These are phyloP conservation scores for Williopsis jadinii DNA, from an alignment of 1,139 yeast species.

Conservation along the genomic window DNA sequence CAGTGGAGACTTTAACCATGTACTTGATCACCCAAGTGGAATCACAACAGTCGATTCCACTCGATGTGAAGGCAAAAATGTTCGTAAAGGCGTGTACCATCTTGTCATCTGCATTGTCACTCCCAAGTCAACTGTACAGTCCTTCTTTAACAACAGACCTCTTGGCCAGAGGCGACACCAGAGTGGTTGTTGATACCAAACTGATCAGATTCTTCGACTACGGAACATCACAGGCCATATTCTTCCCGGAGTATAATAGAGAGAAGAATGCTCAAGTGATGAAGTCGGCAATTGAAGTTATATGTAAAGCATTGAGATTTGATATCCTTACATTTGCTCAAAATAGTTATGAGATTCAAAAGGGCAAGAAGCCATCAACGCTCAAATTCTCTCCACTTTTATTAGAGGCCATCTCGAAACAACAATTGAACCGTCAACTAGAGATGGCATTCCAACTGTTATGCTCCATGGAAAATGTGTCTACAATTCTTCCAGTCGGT, in stretches of 20 bases:
- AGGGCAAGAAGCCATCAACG: constrained; percentile 29
- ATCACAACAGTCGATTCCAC: constrained; percentile 19
- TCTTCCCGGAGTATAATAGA: constrained; percentile 26
- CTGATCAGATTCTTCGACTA: constrained; percentile 34
- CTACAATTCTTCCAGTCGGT: constrained; percentile 31
- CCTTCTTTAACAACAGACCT: constrained; percentile 31
- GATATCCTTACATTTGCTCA: constrained; percentile 54
- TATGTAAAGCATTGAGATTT: constrained; percentile 41
- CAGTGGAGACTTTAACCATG: constrained; percentile 35
- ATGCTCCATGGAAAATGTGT: constrained; percentile 36
- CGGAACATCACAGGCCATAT: constrained; percentile 24
- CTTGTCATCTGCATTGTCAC: constrained; percentile 22
- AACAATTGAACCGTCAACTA: constrained; percentile 33
- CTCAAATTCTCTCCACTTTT: constrained; percentile 37
- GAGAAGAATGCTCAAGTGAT: constrained; percentile 24
- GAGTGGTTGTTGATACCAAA: constrained; percentile 33
- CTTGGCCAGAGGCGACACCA: constrained; percentile 36
- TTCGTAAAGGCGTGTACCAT: constrained; percentile 25
- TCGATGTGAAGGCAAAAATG: constrained; percentile 18
- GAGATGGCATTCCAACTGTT: constrained; percentile 35
- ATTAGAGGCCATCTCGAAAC: constrained; percentile 31
- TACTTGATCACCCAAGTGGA: constrained; percentile 29
- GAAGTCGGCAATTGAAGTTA: constrained; percentile 34
- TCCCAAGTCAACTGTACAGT: constrained; percentile 22
- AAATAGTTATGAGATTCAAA: constrained; percentile 38